phyloP scores from a whole-genome alignment of 2,329 filamentous ascomycete genomes.

The Colletotrichum euphorbiae region DNA sequence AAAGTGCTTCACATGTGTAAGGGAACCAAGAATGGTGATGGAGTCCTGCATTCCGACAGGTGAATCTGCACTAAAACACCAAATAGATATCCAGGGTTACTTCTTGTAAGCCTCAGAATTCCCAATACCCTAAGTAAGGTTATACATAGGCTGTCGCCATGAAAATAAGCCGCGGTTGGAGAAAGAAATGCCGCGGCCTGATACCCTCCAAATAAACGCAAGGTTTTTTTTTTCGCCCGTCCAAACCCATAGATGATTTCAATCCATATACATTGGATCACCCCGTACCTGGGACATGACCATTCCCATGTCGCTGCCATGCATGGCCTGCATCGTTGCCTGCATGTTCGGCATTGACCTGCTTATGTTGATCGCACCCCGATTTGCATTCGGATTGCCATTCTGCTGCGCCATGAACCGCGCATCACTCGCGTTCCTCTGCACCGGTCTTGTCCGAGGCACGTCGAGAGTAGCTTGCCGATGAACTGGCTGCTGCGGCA shows the following conservation, averaged over 20 bases:
- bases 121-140: slow-evolving; percentile 28
- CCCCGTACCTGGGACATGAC: slow-evolving; percentile 59
- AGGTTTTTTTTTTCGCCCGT: neutral
- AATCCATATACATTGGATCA: slow-evolving; percentile 67
- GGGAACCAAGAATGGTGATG: neutral
- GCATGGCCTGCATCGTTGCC: slow-evolving; percentile 55
- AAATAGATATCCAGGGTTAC: slow-evolving; percentile 16
- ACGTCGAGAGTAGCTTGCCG: slow-evolving; percentile 58
- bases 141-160: slow-evolving; percentile 32
- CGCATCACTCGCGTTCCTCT: slow-evolving; percentile 47
- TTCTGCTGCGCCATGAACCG: slow-evolving; percentile 60
- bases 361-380: slow-evolving; percentile 54
- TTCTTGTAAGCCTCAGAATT: slow-evolving; percentile 22
- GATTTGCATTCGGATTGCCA: slow-evolving; percentile 50
- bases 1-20: neutral
- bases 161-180: slow-evolving; percentile 21
- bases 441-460: slow-evolving; percentile 53
- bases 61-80: slow-evolving; percentile 28
- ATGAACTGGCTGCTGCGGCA: slow-evolving; percentile 51
- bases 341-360: slow-evolving; percentile 61
- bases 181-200: slow-evolving; percentile 11
- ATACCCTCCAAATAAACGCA: slow-evolving; percentile 8
- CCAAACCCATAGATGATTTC: slow-evolving; percentile 34
- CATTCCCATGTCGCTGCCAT: slow-evolving; percentile 58
- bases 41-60: slow-evolving; percentile 20